Base-by-base conservation (phyloP, 495 filamentous ascomycete species). In the Cercophora scortea region DNA sequence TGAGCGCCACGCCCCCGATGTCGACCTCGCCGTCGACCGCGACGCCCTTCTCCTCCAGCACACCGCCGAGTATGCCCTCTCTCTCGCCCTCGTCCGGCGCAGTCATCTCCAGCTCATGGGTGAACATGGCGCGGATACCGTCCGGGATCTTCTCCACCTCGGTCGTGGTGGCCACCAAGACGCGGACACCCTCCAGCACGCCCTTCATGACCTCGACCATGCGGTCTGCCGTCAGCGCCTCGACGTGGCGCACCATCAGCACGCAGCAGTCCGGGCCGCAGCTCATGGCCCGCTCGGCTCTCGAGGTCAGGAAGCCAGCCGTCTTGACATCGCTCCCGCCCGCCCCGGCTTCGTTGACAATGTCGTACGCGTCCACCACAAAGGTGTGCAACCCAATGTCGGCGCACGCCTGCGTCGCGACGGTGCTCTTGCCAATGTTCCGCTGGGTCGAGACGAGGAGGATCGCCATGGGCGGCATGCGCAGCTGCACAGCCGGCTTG, bases 101-200 rank as follows among this genome's bases (percentile, higher is more conserved):
- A 50, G 74, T 79, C 76, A 97, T 86, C 67, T 97, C 94, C 45
- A 98, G 80, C 67, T 98, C 93, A 53, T 98, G 94, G 0, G 88
- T 95, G 67, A 98, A 96, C 13, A 97, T 76, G 17, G 88, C 87
- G 38, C 93, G 80, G 16, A 96, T 83, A 5, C 86, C 89, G 54
- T 96, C 91, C 0, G 90, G 86, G 7, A 98, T 79, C 59, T 96
- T 91, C 54, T 96, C 94, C 6, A 96, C 83, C 61, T 96, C 90
- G 4, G 88, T 95, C 1, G 92, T 96, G 4, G 93, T 98, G 10
- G 90, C 93, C 55, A 97, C 81, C 33, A 98, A 67, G 9, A 96
- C 88, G 47, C 92, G 74, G 34, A 81, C 79, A 17, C 85, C 82
- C 8, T 75, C 69, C 13, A 93, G 68, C 15, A 95, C 80, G 51